Evolutionary conservation across 202 grass and related monocot species (phyloP), one percentile per base, ranked within the genome.

Genomic region (Panicum hallii): DNA sequence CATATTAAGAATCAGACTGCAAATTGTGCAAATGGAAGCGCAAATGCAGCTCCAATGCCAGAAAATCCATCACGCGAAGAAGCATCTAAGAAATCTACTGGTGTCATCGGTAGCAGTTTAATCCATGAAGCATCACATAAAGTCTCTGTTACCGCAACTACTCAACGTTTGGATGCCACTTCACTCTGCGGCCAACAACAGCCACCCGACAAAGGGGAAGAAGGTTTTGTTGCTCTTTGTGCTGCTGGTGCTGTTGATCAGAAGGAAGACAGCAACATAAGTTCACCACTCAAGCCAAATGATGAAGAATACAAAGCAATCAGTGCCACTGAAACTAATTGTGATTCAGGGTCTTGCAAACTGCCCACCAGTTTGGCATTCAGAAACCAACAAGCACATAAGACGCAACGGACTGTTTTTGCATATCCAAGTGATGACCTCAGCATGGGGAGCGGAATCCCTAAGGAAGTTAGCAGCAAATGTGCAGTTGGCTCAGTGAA

Each of bases 261-360:
- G 36, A 89, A 36, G 34, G 77, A 85, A 4, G 55, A 32, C 22
- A 61, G 8, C 2, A 79, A 41, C 16, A 69, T 22, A 38, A 75
- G 52, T 74, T 44, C 28, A 41, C 12, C 26, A 53, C 63, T 54
- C 50, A 82, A 87, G 54, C 63, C 65, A 68, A 87, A 75, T 68
- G 40, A 84, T 23, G 81, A 89, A 30, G 69, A 80, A 69, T 53
- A 43, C 28, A 75, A 75, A 85, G 16, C 63, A 75, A 53, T 16
- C 4, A 5, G 43, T 26, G 62, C 7, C 22, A 40, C 6, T 14
- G 54, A 68, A 53, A 70, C 10, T 8, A 84, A 38, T 16, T 44
- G 5, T 28, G 62, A 46, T 63, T 26, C 34, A 8, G 76, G 55
- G 17, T 54, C 69, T 61, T 75, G 42, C 69, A 75, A 43, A 42